Conservation (phyloP, 495 filamentous ascomycete genomes). For the Penicillium nucicola region DNA sequence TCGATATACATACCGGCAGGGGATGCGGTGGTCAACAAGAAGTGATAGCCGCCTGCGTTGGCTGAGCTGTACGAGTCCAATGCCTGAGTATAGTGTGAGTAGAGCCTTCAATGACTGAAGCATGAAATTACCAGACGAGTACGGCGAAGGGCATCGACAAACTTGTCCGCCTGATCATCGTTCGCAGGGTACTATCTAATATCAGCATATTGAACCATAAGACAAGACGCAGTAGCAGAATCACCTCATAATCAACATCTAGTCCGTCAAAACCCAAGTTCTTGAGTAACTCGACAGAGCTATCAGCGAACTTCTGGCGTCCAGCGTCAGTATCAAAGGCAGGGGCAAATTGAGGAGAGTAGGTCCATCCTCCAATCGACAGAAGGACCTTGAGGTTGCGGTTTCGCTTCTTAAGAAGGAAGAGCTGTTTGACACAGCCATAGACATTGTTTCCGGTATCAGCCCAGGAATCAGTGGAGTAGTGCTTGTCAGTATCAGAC, state of each 20-base stretch:
- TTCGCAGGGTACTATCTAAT: slow-evolving; percentile 28
- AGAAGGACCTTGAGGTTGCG: slow-evolving; percentile 74
- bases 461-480: slow-evolving; percentile 71
- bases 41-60: slow-evolving; percentile 47
- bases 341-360: slow-evolving; percentile 66
- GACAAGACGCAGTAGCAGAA: background rate
- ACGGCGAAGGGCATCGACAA: slow-evolving; percentile 59
- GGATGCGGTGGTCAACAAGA: slow-evolving; percentile 67
- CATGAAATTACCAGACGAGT: slow-evolving; percentile 37
- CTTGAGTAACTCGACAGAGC: slow-evolving; percentile 62
- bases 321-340: slow-evolving; percentile 57
- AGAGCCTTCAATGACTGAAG: background rate
- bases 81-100: slow-evolving; percentile 25
- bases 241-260: slow-evolving; percentile 62
- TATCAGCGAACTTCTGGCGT: slow-evolving; percentile 64
- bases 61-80: slow-evolving; percentile 60
- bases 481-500: slow-evolving; percentile 73
- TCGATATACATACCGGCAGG: slow-evolving; percentile 37
- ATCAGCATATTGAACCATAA: background rate
- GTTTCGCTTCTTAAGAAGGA: slow-evolving; percentile 74
- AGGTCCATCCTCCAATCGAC: slow-evolving; percentile 70
- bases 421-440: slow-evolving; percentile 84
- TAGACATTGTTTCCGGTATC: slow-evolving; percentile 75
- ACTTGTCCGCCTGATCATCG: slow-evolving; percentile 53
- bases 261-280: slow-evolving; percentile 63